Percentiles rank a stretch among this genome's conserved stretches.
These are phyloP conservation scores for Ophiosphaerella narmari DNA, from an alignment of 2,329 filamentous ascomycete species.

Conservation along the genomic window DNA sequence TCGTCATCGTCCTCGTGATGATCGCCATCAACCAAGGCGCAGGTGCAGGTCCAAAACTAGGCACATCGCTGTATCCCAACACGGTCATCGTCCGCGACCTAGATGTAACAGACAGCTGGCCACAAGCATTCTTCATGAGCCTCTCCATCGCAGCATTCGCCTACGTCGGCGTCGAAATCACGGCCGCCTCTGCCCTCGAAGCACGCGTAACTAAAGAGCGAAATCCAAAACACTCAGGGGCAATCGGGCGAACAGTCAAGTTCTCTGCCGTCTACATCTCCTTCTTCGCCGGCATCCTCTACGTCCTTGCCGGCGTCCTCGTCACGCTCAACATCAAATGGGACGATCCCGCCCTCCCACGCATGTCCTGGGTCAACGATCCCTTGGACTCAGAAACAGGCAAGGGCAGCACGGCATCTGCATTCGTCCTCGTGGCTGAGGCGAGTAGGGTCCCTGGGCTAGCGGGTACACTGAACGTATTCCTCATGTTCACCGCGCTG, in stretches of 20 bases:
- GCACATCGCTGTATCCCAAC: constrained; percentile 4
- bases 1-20: constrained; percentile 9
- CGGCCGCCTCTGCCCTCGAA: constrained; percentile 41
- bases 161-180: constrained; percentile 42
- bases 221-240: not conserved
- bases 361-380: constrained; percentile 6
- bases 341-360: constrained; percentile 6
- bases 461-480: constrained; percentile 37
- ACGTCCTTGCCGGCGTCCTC: constrained; percentile 9
- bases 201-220: constrained; percentile 15
- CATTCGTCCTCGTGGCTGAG: constrained; percentile 33
- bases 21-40: constrained; percentile 15
- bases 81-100: constrained; percentile 1
- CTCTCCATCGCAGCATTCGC: constrained; percentile 36
- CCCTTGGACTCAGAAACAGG: not conserved
- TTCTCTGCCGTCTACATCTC: constrained; percentile 11
- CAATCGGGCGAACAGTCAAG: constrained; percentile 8
- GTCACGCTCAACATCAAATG: constrained; percentile 11
- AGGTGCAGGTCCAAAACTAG: not conserved
- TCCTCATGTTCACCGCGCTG: constrained; percentile 41
- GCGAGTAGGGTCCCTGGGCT: constrained; percentile 14
- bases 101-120: constrained; percentile 7
- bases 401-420: constrained; percentile 15
- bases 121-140: constrained; percentile 11
- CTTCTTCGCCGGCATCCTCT: constrained; percentile 7